phyloP scores from a whole-genome alignment of 2,329 filamentous ascomycete genomes.

The Pseudogymnoascus sp. region DNA sequence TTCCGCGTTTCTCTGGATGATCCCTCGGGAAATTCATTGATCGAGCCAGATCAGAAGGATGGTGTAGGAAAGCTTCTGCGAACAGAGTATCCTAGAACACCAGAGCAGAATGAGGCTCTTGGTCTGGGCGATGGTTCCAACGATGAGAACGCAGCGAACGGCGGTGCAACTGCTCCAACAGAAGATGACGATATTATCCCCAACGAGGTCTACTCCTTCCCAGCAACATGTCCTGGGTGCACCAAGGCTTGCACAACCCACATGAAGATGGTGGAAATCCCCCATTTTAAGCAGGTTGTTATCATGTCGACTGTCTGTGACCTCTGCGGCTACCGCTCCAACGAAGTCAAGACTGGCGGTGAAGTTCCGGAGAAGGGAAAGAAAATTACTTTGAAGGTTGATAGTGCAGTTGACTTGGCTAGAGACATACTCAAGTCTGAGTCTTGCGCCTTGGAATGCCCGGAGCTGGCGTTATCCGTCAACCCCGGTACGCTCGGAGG shows the following conservation, averaged over 20 bases:
- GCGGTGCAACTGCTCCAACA: constrained; percentile 34
- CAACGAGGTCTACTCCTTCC: constrained; percentile 88
- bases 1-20: constrained; percentile 88
- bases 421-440: constrained; percentile 96
- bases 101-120: constrained; percentile 78
- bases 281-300: constrained; percentile 94
- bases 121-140: constrained; percentile 63
- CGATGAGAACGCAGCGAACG: constrained; percentile 38
- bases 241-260: constrained; percentile 78
- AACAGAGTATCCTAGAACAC: constrained; percentile 71
- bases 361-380: constrained; percentile 81
- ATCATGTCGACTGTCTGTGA: constrained; percentile 93
- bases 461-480: constrained; percentile 78
- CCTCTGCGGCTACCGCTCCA: constrained; percentile 86
- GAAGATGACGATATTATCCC: constrained; percentile 75
- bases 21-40: constrained; percentile 91
- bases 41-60: constrained; percentile 76
- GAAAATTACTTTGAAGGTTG: constrained; percentile 70
- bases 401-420: constrained; percentile 63
- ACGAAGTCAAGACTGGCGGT: constrained; percentile 96
- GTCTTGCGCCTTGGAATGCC: constrained; percentile 77
- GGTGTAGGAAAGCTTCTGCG: constrained; percentile 83
- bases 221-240: constrained; percentile 86
- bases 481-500: constrained; percentile 92
- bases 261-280: constrained; percentile 98